These are phyloP conservation scores for Calonectria pseudoreteaudii DNA, from an alignment of 2,329 filamentous ascomycete species.

Conservation along the genomic window DNA sequence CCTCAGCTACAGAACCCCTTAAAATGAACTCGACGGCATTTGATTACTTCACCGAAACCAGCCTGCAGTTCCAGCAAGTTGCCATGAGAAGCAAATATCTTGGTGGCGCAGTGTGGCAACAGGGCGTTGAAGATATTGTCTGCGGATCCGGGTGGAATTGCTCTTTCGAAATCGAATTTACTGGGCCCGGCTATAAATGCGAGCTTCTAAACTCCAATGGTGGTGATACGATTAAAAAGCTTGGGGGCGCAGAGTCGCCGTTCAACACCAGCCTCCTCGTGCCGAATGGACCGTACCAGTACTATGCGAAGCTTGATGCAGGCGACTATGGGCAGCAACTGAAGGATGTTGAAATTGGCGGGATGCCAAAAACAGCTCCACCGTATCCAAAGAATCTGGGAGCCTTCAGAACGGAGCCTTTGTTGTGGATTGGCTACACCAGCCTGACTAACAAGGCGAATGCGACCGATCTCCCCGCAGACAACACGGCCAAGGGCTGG, in stretches of 20 bases:
- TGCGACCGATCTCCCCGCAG: not conserved
- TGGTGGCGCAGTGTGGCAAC: slow-evolving; percentile 22
- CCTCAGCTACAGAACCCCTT: not conserved
- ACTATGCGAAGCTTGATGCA: slow-evolving; percentile 27
- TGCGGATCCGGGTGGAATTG: slow-evolving; percentile 41
- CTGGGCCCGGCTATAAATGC: slow-evolving; percentile 38
- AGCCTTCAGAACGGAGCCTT: slow-evolving; percentile 38
- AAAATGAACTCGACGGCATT: not conserved
- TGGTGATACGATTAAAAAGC: slow-evolving; percentile 19
- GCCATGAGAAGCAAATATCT: slow-evolving; percentile 26
- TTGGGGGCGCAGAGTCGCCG: slow-evolving; percentile 30
- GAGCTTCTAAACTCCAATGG: slow-evolving; percentile 23
- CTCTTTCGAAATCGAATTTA: slow-evolving; percentile 33
- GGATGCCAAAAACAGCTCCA: slow-evolving; percentile 22
- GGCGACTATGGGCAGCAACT: slow-evolving; percentile 38
- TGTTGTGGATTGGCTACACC: slow-evolving; percentile 40
- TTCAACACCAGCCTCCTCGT: slow-evolving; percentile 28
- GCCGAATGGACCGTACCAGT: slow-evolving; percentile 30
- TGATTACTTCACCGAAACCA: slow-evolving; percentile 32
- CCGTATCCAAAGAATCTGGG: slow-evolving; percentile 39
- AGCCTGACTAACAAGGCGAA: slow-evolving; percentile 25
- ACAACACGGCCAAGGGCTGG: slow-evolving; percentile 1
- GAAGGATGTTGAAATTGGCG: slow-evolving; percentile 5
- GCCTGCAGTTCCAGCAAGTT: slow-evolving; percentile 21
- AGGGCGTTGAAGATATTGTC: slow-evolving; percentile 20